Evolutionary conservation across 164 flowering plant genomes (phyloP), one percentile per base, ranked within the genome.

Genomic region (Piper longum): DNA sequence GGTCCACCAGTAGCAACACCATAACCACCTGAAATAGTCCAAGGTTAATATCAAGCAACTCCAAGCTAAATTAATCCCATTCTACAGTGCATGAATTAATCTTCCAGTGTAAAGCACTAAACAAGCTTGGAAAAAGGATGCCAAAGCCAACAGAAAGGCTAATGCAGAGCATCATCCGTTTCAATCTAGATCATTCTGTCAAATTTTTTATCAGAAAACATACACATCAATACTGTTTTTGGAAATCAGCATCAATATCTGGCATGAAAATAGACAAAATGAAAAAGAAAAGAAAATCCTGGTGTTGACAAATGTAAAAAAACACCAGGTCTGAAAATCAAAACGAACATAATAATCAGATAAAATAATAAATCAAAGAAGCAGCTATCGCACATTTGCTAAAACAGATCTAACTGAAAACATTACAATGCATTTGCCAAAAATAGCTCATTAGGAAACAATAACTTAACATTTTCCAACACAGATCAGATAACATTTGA

Each of bases 1-100:
- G 95, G 93, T 19, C 96, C 98, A 43, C 98, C 95, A 0, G 95
- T 86, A 3, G 98, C 95, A 66, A 87, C 95, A 19, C 82, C 84
- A 76, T 89, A 86, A 18, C 98, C 96, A 78, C 95, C 95, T 88
- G 76, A 52, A 41, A 41, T 14, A 36, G 59, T 40, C 41, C 17
- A 36, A 16, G 41, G 41, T 8, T 43, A 17, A 56, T 3, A 48
- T 8, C 11, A 9, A 48, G 9, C 52, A 48, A 48, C 4, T 48
- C 52, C 48, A 5, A 48, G 14, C 52, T 48, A 2, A 3, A 48
- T 48, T 1, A 48, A 3, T 48, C 52, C 11, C 8, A 48, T 9
- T 48, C 52, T 14, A 9, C 52, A 48, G 1, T 9, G 14, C 9
- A 48, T 48, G 14, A 6, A 48, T 8, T 9, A 5, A 48, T 2